These are phyloP conservation scores for Penicillium glabrum DNA, from an alignment of 2,329 filamentous ascomycete genomes.

Conservation along the genomic window DNA sequence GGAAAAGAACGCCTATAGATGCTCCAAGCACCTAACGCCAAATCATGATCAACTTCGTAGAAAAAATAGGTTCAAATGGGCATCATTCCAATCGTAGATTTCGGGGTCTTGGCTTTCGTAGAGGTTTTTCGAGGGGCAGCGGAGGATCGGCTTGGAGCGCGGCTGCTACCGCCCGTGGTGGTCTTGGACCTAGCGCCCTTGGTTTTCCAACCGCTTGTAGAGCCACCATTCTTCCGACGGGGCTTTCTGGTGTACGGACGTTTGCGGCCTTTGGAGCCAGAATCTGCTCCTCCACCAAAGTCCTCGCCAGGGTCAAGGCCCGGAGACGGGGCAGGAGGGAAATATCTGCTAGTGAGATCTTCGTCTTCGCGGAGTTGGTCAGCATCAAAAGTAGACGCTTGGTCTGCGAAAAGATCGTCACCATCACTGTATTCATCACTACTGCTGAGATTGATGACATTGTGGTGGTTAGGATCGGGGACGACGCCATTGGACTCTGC, in stretches of 20 bases:
- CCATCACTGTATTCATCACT: conserved; percentile 40
- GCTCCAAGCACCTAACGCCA: conserved; percentile 11
- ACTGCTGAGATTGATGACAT: conserved; percentile 45
- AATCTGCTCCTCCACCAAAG: conserved; percentile 16
- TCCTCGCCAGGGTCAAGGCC: conserved; percentile 25
- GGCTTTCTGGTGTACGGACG: conserved; percentile 26
- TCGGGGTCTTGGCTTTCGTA: conserved; percentile 23
- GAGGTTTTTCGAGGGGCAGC: conserved; percentile 22
- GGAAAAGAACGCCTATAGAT: conserved; percentile 18
- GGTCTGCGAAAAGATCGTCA: conserved; percentile 33
- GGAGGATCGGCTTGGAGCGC: conserved; percentile 20
- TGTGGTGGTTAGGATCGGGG: conserved; percentile 47
- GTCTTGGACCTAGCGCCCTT: conserved; percentile 26
- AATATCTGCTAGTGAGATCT: conserved; percentile 36
- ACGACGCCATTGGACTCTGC: conserved; percentile 50
- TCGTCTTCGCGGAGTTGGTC: conserved; percentile 19
- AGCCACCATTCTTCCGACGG: conserved; percentile 26
- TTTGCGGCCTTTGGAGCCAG: conserved; percentile 25
- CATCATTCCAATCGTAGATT: conserved; percentile 40
- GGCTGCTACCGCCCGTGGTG: conserved; percentile 14
- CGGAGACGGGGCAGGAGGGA: conserved; percentile 25
- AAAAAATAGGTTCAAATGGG: conserved; percentile 28
- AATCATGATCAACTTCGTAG: conserved; percentile 11
- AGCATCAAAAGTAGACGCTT: conserved; percentile 23
- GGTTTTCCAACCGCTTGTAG: conserved; percentile 20